A percentile compares a stretch with the other conserved stretches of the same genome.
Conservation (phyloP, 2,329 filamentous ascomycete species). For the Colletotrichum plurivorum region DNA sequence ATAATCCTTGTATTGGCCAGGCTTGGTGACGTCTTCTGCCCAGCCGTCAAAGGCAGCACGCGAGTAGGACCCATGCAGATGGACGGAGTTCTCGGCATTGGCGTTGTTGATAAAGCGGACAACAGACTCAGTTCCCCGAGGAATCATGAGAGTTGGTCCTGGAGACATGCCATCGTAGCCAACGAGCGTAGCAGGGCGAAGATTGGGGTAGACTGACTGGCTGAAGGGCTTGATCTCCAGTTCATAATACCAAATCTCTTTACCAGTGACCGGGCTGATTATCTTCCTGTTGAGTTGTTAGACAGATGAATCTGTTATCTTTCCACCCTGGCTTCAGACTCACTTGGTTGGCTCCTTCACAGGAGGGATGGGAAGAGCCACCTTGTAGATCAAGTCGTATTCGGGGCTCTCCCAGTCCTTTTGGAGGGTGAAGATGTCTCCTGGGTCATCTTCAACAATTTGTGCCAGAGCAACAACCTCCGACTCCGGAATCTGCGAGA, state of each 20-base stretch:
- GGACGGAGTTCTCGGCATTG: constrained; percentile 59
- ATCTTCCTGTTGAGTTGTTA: constrained; percentile 44
- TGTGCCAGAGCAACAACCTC: constrained; percentile 25
- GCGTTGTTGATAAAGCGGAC: constrained; percentile 66
- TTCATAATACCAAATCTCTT: constrained; percentile 54
- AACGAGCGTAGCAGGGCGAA: constrained; percentile 44
- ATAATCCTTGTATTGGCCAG: constrained; percentile 72
- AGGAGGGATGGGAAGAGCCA: constrained; percentile 60
- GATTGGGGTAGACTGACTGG: constrained; percentile 54
- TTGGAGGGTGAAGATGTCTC: constrained; percentile 6
- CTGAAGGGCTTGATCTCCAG: constrained; percentile 52
- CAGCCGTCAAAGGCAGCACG: constrained; percentile 61
- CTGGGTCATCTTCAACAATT: constrained; percentile 23
- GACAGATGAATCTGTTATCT: not conserved
- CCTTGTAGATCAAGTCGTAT: constrained; percentile 44
- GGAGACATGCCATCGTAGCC: constrained; percentile 66
- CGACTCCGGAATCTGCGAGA: constrained; percentile 11
- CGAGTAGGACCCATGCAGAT: constrained; percentile 70
- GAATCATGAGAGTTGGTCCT: constrained; percentile 63
- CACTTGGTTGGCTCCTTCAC: constrained; percentile 58
- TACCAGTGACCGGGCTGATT: constrained; percentile 51
- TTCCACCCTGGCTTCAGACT: constrained; percentile 31
- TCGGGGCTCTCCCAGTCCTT: constrained; percentile 43
- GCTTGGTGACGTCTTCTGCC: constrained; percentile 65
- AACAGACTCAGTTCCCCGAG: constrained; percentile 60